phyloP scores from a whole-genome alignment of 495 filamentous ascomycete genomes.

The Daldinia vernicosa region DNA sequence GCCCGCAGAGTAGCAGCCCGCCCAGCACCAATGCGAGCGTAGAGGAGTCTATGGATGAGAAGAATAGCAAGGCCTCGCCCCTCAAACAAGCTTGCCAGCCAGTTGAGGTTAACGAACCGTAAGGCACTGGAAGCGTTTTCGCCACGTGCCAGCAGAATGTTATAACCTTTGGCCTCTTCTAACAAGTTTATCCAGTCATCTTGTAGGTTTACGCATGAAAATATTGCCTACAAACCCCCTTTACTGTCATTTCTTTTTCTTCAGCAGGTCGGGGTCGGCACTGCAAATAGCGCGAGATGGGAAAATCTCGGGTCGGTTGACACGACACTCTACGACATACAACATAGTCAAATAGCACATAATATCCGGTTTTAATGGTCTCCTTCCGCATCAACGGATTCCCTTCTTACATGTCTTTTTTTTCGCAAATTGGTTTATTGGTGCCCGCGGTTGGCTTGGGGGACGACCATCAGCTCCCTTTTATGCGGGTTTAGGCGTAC shows the following conservation, averaged over 20 bases:
- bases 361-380: conserved; percentile 39
- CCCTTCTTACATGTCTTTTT: conserved; percentile 38
- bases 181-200: not conserved
- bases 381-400: conserved; percentile 28
- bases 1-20: conserved; percentile 68
- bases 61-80: conserved; percentile 17
- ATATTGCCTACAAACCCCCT: not conserved
- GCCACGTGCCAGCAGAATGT: not conserved
- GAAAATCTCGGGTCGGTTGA: conserved; percentile 10
- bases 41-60: conserved; percentile 50
- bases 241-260: conserved; percentile 14
- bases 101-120: conserved; percentile 31
- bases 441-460: conserved; percentile 9
- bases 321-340: conserved; percentile 30
- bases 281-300: conserved; percentile 33
- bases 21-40: conserved; percentile 67
- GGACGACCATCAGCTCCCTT: conserved; percentile 10
- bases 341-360: conserved; percentile 34
- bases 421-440: conserved; percentile 24
- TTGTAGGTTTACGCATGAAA: not conserved
- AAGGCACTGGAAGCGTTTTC: not conserved
- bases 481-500: conserved; percentile 28
- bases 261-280: conserved; percentile 13
- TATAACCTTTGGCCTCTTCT: not conserved
- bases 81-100: conserved; percentile 12